Evolutionary conservation across 352 stramenopile genomes (phyloP).

Genomic region (Phytophthora melonis): DNA sequence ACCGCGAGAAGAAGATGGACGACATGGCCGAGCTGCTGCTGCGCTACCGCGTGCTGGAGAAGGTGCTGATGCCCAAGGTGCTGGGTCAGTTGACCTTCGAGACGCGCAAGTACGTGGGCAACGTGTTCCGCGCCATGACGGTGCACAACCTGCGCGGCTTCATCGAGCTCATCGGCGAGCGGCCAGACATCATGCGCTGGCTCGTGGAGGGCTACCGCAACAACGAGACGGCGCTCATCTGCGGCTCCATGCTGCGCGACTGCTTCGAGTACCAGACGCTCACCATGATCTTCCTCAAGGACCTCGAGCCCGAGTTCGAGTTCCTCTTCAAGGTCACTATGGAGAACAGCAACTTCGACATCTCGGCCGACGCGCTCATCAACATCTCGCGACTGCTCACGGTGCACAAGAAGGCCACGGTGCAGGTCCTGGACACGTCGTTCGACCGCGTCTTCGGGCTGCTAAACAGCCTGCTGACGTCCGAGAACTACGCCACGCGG

Average conservation of each 20-base stretch:
- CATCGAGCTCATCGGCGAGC: conserved; percentile 65
- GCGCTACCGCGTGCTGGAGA: conserved; percentile 78
- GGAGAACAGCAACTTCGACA: conserved; percentile 86
- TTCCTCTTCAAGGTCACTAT: conserved; percentile 76
- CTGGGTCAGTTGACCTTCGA: conserved; percentile 81
- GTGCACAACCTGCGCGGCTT: conserved; percentile 76
- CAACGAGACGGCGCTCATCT: conserved; percentile 80
- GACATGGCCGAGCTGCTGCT: conserved; percentile 80
- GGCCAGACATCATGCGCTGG: conserved; percentile 74
- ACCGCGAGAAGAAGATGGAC: conserved; percentile 83
- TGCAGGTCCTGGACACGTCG: conserved; percentile 56
- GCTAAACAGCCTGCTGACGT: conserved; percentile 68
- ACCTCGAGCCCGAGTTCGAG: conserved; percentile 71
- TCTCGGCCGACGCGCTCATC: conserved; percentile 83
- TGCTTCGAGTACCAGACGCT: conserved; percentile 77
- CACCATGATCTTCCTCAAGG: conserved; percentile 66
- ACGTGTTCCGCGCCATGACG: conserved; percentile 82
- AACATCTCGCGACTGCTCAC: conserved; percentile 82
- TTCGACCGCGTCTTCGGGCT: conserved; percentile 79
- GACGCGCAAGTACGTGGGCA: conserved; percentile 83
- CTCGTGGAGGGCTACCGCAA: conserved; percentile 81
- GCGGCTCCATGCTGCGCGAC: conserved; percentile 82
- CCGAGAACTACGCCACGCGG: conserved; percentile 79
- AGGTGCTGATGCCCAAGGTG: conserved; percentile 77
- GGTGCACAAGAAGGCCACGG: conserved; percentile 67